A percentile compares a stretch with the other conserved stretches of the same genome.
Evolutionary conservation across 768 basidiomycete genomes (phyloP).

Genomic region (Russula griseocarnosa): DNA sequence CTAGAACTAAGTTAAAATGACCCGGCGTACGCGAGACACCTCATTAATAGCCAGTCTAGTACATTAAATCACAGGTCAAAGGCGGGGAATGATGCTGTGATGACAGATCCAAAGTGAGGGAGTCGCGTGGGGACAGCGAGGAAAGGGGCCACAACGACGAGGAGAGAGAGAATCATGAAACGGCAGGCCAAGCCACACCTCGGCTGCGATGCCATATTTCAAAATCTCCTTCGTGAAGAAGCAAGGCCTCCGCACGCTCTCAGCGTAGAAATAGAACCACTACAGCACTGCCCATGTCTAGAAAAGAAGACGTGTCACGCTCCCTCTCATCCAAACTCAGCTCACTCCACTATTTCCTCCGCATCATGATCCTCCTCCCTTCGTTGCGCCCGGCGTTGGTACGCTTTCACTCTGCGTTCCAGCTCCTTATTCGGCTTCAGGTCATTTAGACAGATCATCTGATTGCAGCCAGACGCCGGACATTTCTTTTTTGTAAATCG

Average conservation of each 20-base stretch:
- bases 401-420: slow-evolving; percentile 57
- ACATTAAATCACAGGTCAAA: background rate
- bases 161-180: too few relatives aligned
- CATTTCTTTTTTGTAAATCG: slow-evolving; percentile 43
- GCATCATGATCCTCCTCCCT: slow-evolving; percentile 38
- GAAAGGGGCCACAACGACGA: background rate
- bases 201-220: background rate
- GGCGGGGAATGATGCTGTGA: slow-evolving; percentile 1
- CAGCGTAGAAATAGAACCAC: background rate
- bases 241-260: background rate
- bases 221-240: background rate
- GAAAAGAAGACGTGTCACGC: background rate
- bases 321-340: background rate
- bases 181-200: background rate
- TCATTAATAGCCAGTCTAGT: background rate
- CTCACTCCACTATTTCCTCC: slow-evolving; percentile 57
- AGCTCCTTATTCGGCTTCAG: slow-evolving; percentile 55
- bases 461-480: slow-evolving; percentile 69
- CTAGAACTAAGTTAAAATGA: background rate
- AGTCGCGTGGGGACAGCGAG: background rate
- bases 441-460: slow-evolving; percentile 48
- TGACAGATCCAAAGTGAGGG: slow-evolving; percentile 3
- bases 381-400: slow-evolving; percentile 48
- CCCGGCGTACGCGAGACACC: background rate
- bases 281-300: background rate